Percentiles rank a stretch among this genome's conserved stretches.
Conservation (phyloP, 768 basidiomycete genomes). For the Lactarius akahatsu region DNA sequence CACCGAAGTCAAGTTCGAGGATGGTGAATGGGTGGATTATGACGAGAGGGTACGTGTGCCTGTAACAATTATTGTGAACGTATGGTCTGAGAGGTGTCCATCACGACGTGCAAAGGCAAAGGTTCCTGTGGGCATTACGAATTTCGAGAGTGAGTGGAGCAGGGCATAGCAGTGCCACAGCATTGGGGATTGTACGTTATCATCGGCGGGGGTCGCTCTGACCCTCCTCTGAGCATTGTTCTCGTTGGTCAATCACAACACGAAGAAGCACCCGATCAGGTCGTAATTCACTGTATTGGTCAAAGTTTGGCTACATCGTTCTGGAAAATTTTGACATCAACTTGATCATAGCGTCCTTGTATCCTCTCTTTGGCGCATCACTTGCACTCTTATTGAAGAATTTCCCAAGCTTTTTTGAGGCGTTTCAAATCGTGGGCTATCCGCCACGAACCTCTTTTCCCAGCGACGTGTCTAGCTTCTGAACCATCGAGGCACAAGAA, state of each 20-base stretch:
- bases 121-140: slow-evolving; percentile 68
- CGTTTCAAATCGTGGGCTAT: background rate
- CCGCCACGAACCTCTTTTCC: background rate
- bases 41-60: slow-evolving; percentile 72
- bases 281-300: background rate
- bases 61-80: background rate
- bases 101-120: slow-evolving; percentile 43
- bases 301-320: background rate
- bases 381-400: background rate
- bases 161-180: slow-evolving; percentile 45
- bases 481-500: too few relatives aligned
- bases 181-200: slow-evolving; percentile 13
- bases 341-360: background rate
- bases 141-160: slow-evolving; percentile 63
- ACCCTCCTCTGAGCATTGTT: background rate
- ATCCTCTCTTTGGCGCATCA: background rate
- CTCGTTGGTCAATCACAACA: background rate
- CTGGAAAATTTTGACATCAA: background rate
- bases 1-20: slow-evolving; percentile 60
- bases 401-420: background rate
- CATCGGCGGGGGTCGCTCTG: background rate
- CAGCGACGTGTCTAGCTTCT: background rate
- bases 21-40: slow-evolving; percentile 83
- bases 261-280: background rate
- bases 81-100: background rate